Evolutionary conservation across 2,329 filamentous ascomycete genomes (phyloP), one percentile per base, ranked within the genome.

Genomic region (Penicillium brevicompactum): DNA sequence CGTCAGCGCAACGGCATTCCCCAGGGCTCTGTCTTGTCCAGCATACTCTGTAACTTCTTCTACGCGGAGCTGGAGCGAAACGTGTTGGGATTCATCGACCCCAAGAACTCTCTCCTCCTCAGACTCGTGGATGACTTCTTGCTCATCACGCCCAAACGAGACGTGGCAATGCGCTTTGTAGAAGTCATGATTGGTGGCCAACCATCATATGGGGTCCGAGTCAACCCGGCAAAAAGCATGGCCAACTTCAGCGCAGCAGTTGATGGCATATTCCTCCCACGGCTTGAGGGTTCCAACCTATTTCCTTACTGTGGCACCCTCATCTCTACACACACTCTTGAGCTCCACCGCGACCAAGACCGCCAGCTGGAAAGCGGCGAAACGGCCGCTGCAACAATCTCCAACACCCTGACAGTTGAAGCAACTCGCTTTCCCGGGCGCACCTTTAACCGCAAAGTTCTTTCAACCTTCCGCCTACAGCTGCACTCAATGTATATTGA

Each of bases 41-140:
- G 88, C 42, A 80, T 92, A 40, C 80, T 99, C 5, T 97, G 94
- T 79, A 97, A 92, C 74, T 93, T 96, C 74, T 97, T 97, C 73
- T 99, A 99, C 69, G 92, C 90, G 5, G 87, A 94, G 59, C 83
- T 97, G 1, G 94, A 99, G 72, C 75, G 75, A 6, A 80, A 86
- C 24, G 78, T 87, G 13, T 78, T 97, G 2, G 69, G 67, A 0
- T 97, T 97, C 67, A 74, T 94, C 2, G 64, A 79, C 14, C 67
- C 75, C 0, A 68, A 72, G n/a, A 78, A 87, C 32, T 87, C 84
- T 46, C 74, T 97, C 2, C 78, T 99, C 7, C 74, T 97, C 49
- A 84, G 94, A 14, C 81, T 97, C 9, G 90, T 96, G 41, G 94
- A 99, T 64, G 94, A 99, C 67, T 99, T 97, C 64, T 79, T 97